Conservation (phyloP, 129 eudicot species). For the Solidago caesia region DNA sequence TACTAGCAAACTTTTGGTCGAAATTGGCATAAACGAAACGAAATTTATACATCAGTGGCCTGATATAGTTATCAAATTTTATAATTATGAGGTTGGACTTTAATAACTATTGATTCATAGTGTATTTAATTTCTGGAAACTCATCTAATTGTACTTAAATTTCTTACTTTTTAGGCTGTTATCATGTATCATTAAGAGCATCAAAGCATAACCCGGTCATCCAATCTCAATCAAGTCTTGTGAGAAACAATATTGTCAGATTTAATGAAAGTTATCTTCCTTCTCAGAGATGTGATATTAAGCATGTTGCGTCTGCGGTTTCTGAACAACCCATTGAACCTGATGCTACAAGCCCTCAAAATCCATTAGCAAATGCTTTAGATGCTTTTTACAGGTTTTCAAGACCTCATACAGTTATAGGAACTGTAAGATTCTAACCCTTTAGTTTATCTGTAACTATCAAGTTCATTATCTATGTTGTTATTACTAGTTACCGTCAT, state of each 20-base stretch:
- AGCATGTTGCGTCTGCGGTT: conserved; percentile 41
- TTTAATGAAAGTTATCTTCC: conserved; percentile 24
- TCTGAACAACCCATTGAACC: conserved; percentile 68
- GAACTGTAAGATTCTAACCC: conserved; percentile 66
- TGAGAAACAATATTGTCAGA: conserved; percentile 31
- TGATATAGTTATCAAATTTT: neutral
- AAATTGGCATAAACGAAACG: too few species aligned
- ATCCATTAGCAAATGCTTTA: conserved; percentile 43
- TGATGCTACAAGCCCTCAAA: conserved; percentile 49
- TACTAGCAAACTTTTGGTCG: too few species aligned
- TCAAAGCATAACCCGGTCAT: conserved; percentile 35
- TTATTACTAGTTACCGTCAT: neutral
- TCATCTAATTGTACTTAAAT: neutral
- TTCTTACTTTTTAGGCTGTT: conserved; percentile 36
- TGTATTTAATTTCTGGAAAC: neutral
- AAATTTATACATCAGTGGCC: too few species aligned
- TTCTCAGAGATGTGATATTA: conserved; percentile 31
- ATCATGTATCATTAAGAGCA: conserved; percentile 40
- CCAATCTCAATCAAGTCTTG: conserved; percentile 31
- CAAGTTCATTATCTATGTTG: neutral
- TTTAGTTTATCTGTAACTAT: neutral
- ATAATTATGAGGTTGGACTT: neutral
- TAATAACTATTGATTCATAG: neutral
- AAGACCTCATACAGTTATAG: conserved; percentile 96
- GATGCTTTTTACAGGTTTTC: conserved; percentile 94